A percentile compares a stretch with the other conserved stretches of the same genome.
Conservation (phyloP, 2,329 filamentous ascomycete species). For the Clathrospora elynae region DNA sequence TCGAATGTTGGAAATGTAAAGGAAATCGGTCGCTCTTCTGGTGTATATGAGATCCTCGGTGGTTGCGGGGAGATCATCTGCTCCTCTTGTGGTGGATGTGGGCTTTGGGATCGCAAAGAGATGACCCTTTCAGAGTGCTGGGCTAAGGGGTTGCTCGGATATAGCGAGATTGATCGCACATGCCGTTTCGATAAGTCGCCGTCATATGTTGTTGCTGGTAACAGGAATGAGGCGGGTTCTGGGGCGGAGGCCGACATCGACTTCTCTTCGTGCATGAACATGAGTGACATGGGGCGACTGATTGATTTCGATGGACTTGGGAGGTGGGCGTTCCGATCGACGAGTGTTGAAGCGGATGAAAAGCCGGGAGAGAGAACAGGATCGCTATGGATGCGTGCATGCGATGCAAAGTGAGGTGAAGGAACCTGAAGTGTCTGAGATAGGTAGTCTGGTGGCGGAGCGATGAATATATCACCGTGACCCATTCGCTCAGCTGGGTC, state of each 20-base stretch:
- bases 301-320: conserved; percentile 14
- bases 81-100: conserved; percentile 4
- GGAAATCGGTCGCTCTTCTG: conserved; percentile 22
- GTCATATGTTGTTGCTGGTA: conserved; percentile 33
- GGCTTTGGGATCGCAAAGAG: conserved; percentile 13
- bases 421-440: conserved; percentile 15
- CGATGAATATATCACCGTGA: conserved; percentile 43
- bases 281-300: conserved; percentile 19
- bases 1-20: conserved; percentile 24
- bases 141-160: conserved; percentile 9
- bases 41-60: conserved; percentile 18
- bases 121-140: conserved; percentile 6
- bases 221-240: conserved; percentile 21
- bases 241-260: conserved; percentile 17
- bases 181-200: conserved; percentile 15
- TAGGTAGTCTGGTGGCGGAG: conserved; percentile 43
- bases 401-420: conserved; percentile 19
- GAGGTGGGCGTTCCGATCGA: conserved; percentile 13
- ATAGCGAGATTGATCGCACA: conserved; percentile 20
- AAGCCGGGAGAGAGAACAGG: conserved; percentile 29
- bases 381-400: conserved; percentile 30
- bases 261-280: conserved; percentile 17
- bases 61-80: conserved; percentile 1
- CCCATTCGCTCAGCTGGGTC: conserved; percentile 41
- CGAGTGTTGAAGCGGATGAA: conserved; percentile 24